Percentiles rank a stretch among this genome's conserved stretches.
phyloP scores from a whole-genome alignment of 768 basidiomycete species.

The Suillus fuscotomentosus region DNA sequence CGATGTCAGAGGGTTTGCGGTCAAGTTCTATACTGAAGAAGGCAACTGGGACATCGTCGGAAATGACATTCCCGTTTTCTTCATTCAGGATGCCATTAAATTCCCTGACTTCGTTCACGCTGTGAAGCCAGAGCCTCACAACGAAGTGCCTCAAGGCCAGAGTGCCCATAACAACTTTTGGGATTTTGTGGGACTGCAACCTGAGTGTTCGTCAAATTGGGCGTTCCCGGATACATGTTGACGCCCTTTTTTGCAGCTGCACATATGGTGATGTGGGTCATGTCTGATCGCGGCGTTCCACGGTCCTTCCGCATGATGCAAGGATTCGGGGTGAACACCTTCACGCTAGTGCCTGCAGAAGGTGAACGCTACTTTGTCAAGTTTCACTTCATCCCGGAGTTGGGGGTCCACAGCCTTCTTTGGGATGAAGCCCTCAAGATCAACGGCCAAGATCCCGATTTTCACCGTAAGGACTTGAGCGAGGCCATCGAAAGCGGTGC shows the following conservation, averaged over 20 bases:
- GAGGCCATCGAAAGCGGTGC: slow-evolving; percentile 77
- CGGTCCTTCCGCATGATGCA: slow-evolving; percentile 89
- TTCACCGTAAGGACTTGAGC: slow-evolving; percentile 81
- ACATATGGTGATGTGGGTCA: slow-evolving; percentile 81
- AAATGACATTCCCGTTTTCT: slow-evolving; percentile 83
- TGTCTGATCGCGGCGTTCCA: slow-evolving; percentile 85
- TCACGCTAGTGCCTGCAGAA: slow-evolving; percentile 63
- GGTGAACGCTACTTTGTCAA: slow-evolving; percentile 82
- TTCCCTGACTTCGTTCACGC: slow-evolving; percentile 87
- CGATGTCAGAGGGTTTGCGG: slow-evolving; percentile 86
- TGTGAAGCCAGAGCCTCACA: slow-evolving; percentile 82
- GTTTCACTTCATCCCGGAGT: slow-evolving; percentile 80
- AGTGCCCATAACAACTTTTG: slow-evolving; percentile 83
- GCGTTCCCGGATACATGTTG: not conserved
- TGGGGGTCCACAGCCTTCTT: slow-evolving; percentile 78
- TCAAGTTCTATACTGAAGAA: slow-evolving; percentile 80
- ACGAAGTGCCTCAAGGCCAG: slow-evolving; percentile 72
- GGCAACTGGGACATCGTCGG: slow-evolving; percentile 89
- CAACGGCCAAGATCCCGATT: slow-evolving; percentile 83
- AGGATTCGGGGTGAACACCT: slow-evolving; percentile 88
- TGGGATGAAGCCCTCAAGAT: slow-evolving; percentile 94
- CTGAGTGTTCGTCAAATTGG: slow-evolving; percentile 46
- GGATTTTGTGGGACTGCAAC: slow-evolving; percentile 75
- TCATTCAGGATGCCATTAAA: slow-evolving; percentile 79
- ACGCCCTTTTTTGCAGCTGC: slow-evolving; percentile 39